phyloP scores from a whole-genome alignment of 2,329 filamentous ascomycete species.

The Aphanoascus verrucosus region DNA sequence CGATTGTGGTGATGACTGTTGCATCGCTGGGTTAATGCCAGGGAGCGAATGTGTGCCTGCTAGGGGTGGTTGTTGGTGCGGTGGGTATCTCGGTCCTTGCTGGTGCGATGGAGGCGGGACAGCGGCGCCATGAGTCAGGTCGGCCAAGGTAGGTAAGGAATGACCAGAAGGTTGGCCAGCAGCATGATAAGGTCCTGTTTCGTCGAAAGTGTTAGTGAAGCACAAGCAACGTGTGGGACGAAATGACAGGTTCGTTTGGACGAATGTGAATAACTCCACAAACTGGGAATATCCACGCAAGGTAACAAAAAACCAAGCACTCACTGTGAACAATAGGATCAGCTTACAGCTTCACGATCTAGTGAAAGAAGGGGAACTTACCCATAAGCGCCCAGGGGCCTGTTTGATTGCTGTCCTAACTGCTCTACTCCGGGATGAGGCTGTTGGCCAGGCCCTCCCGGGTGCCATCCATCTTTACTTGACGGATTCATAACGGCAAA shows the following conservation, averaged over 20 bases:
- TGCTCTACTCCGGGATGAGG: conserved; percentile 35
- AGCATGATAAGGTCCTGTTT: conserved; percentile 34
- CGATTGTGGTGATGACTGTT: conserved; percentile 32
- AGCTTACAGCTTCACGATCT: conserved; percentile 27
- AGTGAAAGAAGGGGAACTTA: conserved; percentile 21
- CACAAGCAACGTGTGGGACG: background rate
- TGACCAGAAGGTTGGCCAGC: conserved; percentile 35
- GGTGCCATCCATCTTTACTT: conserved; percentile 36
- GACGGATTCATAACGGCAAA: conserved; percentile 29
- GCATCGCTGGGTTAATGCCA: conserved; percentile 34
- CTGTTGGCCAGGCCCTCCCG: conserved; percentile 30
- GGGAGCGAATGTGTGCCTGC: conserved; percentile 30
- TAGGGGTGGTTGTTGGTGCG: conserved; percentile 31
- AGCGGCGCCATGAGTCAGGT: conserved; percentile 37
- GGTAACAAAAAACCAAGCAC: background rate
- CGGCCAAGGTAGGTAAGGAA: conserved; percentile 37
- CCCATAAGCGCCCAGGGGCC: conserved; percentile 37
- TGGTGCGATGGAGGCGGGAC: conserved; percentile 23
- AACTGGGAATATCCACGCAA: conserved; percentile 2
- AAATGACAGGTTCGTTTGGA: background rate
- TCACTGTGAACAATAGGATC: conserved; percentile 1
- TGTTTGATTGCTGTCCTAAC: conserved; percentile 31
- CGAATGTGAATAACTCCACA: background rate
- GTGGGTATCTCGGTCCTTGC: conserved; percentile 34
- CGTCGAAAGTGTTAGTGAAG: background rate